Conservation (phyloP, 352 stramenopile genomes). For the Phytophthora sp. region DNA sequence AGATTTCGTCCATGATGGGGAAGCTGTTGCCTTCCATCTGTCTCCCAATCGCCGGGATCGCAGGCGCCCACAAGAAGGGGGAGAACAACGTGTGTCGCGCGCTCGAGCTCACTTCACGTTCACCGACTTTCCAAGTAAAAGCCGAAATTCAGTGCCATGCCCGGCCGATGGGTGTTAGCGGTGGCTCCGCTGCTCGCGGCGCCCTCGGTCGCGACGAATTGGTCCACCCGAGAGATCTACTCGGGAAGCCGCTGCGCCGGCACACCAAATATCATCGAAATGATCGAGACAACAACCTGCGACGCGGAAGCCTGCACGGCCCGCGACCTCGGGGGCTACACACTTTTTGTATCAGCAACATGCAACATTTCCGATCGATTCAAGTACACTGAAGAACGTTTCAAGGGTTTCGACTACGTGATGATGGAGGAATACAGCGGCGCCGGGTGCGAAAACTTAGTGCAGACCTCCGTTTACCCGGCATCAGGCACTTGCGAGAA, state of each 20-base stretch:
- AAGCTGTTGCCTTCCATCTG: constrained; percentile 22
- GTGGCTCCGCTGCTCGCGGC: constrained; percentile 5
- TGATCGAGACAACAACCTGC: constrained; percentile 24
- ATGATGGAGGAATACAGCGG: constrained; percentile 39
- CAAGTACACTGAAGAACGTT: constrained; percentile 26
- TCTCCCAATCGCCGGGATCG: constrained; percentile 32
- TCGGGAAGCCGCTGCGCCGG: constrained; percentile 35
- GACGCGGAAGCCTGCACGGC: constrained; percentile 20
- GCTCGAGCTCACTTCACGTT: constrained; percentile 28
- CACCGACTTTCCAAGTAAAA: constrained; percentile 6
- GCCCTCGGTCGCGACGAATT: constrained; percentile 25
- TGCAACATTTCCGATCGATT: constrained; percentile 39
- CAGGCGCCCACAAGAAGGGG: neutral
- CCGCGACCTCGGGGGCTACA: constrained; percentile 26
- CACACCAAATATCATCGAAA: constrained; percentile 33
- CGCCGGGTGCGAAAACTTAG: constrained; percentile 20
- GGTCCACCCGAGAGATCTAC: constrained; percentile 29
- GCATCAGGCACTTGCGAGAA: constrained; percentile 33
- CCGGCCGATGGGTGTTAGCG: constrained; percentile 11
- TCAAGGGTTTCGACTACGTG: constrained; percentile 33
- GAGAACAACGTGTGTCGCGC: constrained; percentile 8
- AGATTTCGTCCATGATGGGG: constrained; percentile 33
- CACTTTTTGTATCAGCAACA: constrained; percentile 23
- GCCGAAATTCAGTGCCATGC: constrained; percentile 11
- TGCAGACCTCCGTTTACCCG: constrained; percentile 34